Evolutionary conservation across 2,329 filamentous ascomycete species (phyloP).

Genomic region (Polytolypa hystricis): DNA sequence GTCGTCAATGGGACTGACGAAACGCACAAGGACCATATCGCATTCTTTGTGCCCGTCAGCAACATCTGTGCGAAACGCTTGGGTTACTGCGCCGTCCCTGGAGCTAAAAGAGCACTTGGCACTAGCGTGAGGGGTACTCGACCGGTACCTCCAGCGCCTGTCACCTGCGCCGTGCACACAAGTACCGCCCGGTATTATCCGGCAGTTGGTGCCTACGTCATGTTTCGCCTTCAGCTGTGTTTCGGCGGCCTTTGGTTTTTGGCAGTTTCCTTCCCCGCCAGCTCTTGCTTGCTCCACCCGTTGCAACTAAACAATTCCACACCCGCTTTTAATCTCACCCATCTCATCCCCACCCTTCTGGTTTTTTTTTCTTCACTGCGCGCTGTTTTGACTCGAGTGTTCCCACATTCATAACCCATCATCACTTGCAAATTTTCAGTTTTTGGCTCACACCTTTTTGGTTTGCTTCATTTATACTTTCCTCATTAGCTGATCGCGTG

Average conservation of each 20-base stretch:
- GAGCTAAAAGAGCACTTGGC: no score
- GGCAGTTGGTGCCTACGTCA: not conserved
- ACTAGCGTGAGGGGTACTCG: no score
- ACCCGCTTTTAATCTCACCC: not conserved
- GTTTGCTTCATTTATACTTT: conserved; percentile 11
- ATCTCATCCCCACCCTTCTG: not conserved
- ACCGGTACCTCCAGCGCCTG: no score
- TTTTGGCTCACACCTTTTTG: conserved; percentile 8
- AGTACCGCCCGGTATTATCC: conserved; percentile 4
- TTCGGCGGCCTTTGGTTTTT: not conserved
- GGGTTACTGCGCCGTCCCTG: no score
- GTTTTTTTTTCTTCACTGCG: not conserved
- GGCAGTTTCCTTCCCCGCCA: not conserved
- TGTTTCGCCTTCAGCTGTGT: conserved; percentile 1
- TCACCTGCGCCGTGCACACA: no score
- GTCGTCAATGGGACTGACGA: no score
- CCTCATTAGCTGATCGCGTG: conserved; percentile 1
- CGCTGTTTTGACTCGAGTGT: not conserved
- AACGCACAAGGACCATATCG: no score
- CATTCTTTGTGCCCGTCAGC: no score
- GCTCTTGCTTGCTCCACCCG: not conserved
- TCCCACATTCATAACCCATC: not conserved
- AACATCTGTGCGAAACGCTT: no score
- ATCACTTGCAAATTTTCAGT: no score
- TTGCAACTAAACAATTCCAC: not conserved